These are phyloP conservation scores for Nothopassalora personata DNA, from an alignment of 2,329 filamentous ascomycete species.

Conservation along the genomic window DNA sequence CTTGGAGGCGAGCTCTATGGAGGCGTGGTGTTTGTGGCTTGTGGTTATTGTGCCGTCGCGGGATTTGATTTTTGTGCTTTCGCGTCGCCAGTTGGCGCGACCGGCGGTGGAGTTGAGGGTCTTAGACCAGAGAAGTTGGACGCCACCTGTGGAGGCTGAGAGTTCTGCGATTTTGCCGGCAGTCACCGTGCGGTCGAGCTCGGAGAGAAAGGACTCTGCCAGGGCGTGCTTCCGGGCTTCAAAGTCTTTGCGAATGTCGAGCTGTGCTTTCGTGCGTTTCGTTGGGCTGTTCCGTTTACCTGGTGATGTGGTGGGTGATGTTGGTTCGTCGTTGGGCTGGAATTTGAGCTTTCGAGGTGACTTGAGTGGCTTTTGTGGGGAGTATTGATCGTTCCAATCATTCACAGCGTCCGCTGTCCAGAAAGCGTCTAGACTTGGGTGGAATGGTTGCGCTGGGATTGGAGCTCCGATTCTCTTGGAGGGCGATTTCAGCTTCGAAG, in stretches of 20 bases:
- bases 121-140: slow-evolving; percentile 68
- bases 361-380: slow-evolving; percentile 45
- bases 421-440: slow-evolving; percentile 52
- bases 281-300: slow-evolving; percentile 36
- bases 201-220: slow-evolving; percentile 58
- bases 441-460: slow-evolving; percentile 53
- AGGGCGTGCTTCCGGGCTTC: slow-evolving; percentile 56
- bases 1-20: slow-evolving; percentile 83
- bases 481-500: slow-evolving; percentile 44
- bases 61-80: slow-evolving; percentile 34
- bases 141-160: slow-evolving; percentile 60
- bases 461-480: slow-evolving; percentile 37
- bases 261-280: slow-evolving; percentile 28
- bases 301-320: slow-evolving; percentile 33
- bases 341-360: slow-evolving; percentile 34
- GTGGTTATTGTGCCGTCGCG: slow-evolving; percentile 15
- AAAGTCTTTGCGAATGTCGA: slow-evolving; percentile 55
- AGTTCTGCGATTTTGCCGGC: slow-evolving; percentile 54
- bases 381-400: slow-evolving; percentile 60
- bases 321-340: slow-evolving; percentile 19
- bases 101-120: slow-evolving; percentile 77
- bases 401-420: slow-evolving; percentile 57
- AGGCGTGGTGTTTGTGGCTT: slow-evolving; percentile 51
- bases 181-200: slow-evolving; percentile 64
- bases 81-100: slow-evolving; percentile 47